phyloP scores from a whole-genome alignment of 2,329 filamentous ascomycete genomes.

The Aspergillus candidus region DNA sequence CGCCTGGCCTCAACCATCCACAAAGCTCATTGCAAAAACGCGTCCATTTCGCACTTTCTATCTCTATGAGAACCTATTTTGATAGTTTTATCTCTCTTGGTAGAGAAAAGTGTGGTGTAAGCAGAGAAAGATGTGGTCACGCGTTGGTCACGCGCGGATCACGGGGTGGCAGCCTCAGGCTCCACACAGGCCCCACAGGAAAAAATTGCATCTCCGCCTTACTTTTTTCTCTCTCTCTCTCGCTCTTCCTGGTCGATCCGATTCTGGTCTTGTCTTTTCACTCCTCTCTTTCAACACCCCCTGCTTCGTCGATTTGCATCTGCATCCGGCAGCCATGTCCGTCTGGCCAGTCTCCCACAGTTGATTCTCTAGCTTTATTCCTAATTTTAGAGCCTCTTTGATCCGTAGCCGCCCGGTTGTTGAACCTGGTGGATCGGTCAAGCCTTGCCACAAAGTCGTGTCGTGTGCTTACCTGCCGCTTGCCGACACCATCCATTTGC shows the following conservation, averaged over 20 bases:
- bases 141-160: conserved; percentile 13
- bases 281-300: conserved; percentile 4
- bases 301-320: conserved; percentile 11
- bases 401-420: conserved; percentile 8
- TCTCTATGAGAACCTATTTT: too few relatives aligned
- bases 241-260: too few relatives aligned
- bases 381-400: conserved; percentile 2
- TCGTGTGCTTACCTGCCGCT: conserved; percentile 15
- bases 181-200: conserved; percentile 16
- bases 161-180: conserved; percentile 16
- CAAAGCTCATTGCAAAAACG: too few relatives aligned
- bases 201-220: conserved; percentile 12
- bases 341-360: too few relatives aligned
- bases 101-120: too few relatives aligned
- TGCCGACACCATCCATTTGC: background rate
- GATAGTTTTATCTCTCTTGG: too few relatives aligned
- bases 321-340: background rate
- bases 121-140: conserved; percentile 3
- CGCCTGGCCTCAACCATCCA: too few relatives aligned
- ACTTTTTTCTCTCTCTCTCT: conserved; percentile 1
- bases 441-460: conserved; percentile 7
- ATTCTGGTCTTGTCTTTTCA: background rate
- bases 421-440: conserved; percentile 8
- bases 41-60: too few relatives aligned
- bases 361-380: too few relatives aligned